These are phyloP conservation scores for Breviolum minutum DNA, from an alignment of 73 alveolate species.

Conservation along the genomic window DNA sequence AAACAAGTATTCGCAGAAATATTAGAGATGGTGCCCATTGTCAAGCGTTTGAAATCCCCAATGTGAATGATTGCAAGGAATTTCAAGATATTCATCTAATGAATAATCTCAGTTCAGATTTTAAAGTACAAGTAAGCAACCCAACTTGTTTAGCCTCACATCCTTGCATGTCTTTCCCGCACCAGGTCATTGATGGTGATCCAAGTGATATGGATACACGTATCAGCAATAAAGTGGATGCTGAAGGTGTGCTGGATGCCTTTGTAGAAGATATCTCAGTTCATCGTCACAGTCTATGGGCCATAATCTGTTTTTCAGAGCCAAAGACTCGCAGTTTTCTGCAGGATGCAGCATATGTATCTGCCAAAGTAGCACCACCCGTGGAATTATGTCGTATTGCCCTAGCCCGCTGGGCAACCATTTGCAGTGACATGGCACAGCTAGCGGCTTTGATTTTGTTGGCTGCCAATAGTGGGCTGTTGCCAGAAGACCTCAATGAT, in stretches of 20 bases:
- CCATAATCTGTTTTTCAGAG: background rate
- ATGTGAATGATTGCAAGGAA: too few species aligned
- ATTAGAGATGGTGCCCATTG: too few species aligned
- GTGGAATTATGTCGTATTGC: background rate
- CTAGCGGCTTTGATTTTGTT: background rate
- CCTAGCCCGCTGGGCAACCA: background rate
- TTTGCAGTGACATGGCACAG: background rate
- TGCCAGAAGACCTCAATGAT: background rate
- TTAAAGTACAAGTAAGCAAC: too few species aligned
- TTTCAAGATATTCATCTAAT: too few species aligned
- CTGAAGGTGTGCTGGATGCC: slow-evolving; percentile 60
- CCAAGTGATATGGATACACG: background rate
- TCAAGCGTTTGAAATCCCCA: too few species aligned
- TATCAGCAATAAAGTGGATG: slow-evolving; percentile 32
- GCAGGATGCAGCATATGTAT: background rate
- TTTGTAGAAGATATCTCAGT: background rate
- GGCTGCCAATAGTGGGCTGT: slow-evolving; percentile 11
- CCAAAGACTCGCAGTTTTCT: background rate
- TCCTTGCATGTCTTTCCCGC: too few species aligned
- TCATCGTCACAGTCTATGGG: slow-evolving; percentile 29
- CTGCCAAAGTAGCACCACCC: background rate
- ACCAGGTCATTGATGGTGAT: background rate
- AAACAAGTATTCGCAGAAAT: too few species aligned
- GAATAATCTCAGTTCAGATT: too few species aligned
- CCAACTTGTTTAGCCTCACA: too few species aligned